phyloP scores from a whole-genome alignment of 2,329 filamentous ascomycete species.

The Boeremia exigua region DNA sequence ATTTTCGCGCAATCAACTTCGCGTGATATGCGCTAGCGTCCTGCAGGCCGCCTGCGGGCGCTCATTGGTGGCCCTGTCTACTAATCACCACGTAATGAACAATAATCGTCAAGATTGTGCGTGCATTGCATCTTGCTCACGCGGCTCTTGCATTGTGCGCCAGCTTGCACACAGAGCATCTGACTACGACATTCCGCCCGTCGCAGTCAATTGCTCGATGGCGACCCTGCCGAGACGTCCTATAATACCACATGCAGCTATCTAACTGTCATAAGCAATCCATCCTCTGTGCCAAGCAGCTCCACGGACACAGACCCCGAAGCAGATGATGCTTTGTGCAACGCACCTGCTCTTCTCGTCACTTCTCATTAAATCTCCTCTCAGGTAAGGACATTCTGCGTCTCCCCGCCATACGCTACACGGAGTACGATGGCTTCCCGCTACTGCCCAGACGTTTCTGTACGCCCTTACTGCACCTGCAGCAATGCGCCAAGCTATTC shows the following conservation, averaged over 20 bases:
- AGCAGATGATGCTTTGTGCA: slow-evolving; percentile 13
- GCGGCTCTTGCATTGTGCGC: background rate
- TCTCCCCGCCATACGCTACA: slow-evolving; percentile 14
- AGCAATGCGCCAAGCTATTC: slow-evolving; percentile 17
- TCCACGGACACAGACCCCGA: slow-evolving; percentile 7
- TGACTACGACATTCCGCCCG: slow-evolving; percentile 1
- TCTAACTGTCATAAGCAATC: slow-evolving; percentile 11
- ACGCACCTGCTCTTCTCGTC: slow-evolving; percentile 12
- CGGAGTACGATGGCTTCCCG: slow-evolving; percentile 8
- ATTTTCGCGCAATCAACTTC: slow-evolving; percentile 12
- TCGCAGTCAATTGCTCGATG: slow-evolving; percentile 5
- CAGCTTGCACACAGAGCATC: slow-evolving; percentile 1
- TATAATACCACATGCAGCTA: background rate
- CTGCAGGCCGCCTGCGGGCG: background rate
- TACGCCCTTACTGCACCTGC: slow-evolving; percentile 7
- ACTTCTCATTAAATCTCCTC: slow-evolving; percentile 3
- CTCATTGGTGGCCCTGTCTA: slow-evolving; percentile 14
- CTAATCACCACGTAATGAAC: slow-evolving; percentile 12
- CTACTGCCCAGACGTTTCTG: slow-evolving; percentile 15
- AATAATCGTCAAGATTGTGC: slow-evolving; percentile 5
- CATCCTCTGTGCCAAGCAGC: slow-evolving; percentile 10
- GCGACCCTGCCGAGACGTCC: slow-evolving; percentile 5
- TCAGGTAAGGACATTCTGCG: slow-evolving; percentile 3
- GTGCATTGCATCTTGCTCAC: background rate
- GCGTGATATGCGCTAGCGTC: slow-evolving; percentile 2